Base-by-base conservation (phyloP, 306 rosid species). In the Fragaria nilgerrensis region DNA sequence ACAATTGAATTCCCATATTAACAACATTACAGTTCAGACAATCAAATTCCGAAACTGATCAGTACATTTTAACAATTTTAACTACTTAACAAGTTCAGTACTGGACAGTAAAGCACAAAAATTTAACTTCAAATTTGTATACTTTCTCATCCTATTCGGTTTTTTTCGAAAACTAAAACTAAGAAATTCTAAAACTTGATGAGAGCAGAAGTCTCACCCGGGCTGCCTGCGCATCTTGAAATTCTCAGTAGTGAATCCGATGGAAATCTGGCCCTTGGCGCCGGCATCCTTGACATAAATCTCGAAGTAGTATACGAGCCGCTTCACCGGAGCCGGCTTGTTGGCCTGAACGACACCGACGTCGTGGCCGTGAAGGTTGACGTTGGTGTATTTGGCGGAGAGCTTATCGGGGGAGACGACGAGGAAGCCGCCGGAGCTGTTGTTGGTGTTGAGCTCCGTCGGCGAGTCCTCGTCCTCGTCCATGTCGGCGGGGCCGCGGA, bases 201-300 rank as follows among this genome's bases (percentile, higher is more conserved):
- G 45, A 65, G 22, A 32, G 20, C 47, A 75, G 41, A 23, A 25
- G 23, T 12, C 90, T 78, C 43, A 90, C 93, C 99, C 99, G 1
- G 99, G 99, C 77, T 96, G 97, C 81, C 99, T 84, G 45, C 98
- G 89, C 99, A 96, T 92, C 93, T 91, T 92, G 84, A 96, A 96
- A 74, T 75, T 81, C 45, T 89, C 96, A 12, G 85, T 79, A n/a
- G 99, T 92, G 79, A 92, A 96, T n/a, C 99, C 98, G 70, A 92
- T 92, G 66, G 90, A 85, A 82, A 92, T 87, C 78, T 91, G 96
- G 15, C 99, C 99, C 75, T 91, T 96, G 17, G 86, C 81, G 59
- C 99, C 98, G 13, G 96, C 98, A 73, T 96, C 94, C 87, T 92
- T 91, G 8, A 96, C 98, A 43, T 73, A 85, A 77, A 96, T 89